Evolutionary conservation across 78 protist species (phyloP), one percentile per base, ranked within the genome.

Genomic region (Dictyostelium intermedium): DNA sequence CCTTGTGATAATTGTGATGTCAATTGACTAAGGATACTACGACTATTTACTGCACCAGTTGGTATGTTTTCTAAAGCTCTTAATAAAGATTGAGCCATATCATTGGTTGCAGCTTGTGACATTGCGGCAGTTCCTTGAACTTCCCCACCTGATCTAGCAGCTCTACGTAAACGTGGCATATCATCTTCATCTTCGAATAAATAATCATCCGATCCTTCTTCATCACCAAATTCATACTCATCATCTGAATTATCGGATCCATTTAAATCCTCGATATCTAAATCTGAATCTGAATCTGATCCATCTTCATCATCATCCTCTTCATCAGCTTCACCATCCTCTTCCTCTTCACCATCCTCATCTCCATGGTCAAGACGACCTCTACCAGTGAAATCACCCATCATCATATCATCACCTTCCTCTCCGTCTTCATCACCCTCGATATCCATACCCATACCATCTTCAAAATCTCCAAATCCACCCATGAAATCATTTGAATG

Each of bases 381-480:
- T 32, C 77, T 30, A 27, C 77, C 77, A n/a, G n/a, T n/a, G 0
- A 70, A 14, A 7, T 30, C 27, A 70, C 45, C 77, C 32, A 25
- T 30, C 47, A 73, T 37, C n/a, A 14, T 9, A 35, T 37, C 41
- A 18, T 74, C 27, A 20, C 41, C 56, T n/a, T n/a, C 60, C 7
- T 43, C 69, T 0, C n/a, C 56, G 45, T 83, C 78, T n/a, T 27
- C 74, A 9, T 77, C 84, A 9, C 47, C 61, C n/a, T 79, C 85
- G 20, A 89, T 56, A 34, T 89, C 84, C 87, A 89, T 89, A 6
- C 81, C 93, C 18, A 61, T 77, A 63, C 72, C 85, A 63, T 43
- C 66, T 14, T 30, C 92, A 9, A 70, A 47, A 30, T 34, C 53
- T 39, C 45, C 92, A 32, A 56, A 47, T 20, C 70, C 73, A 39